Percentiles rank a stretch among this genome's conserved stretches.
Evolutionary conservation across 2,329 filamentous ascomycete species (phyloP).

Genomic region (Nemania diffusa): DNA sequence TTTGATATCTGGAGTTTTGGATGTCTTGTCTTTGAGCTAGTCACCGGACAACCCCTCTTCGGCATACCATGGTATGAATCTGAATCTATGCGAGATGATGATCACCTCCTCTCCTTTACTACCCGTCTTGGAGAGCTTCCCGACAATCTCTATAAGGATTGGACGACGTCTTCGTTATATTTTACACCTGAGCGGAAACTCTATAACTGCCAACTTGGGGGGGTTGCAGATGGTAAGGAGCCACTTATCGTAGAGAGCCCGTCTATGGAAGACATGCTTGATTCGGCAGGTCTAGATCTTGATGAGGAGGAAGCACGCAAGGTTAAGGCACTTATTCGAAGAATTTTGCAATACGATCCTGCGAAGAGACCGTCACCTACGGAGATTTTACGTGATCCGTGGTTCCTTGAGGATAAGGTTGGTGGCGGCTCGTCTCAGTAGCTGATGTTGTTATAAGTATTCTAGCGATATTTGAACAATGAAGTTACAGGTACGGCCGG

Average conservation of each 20-base stretch:
- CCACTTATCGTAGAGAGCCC: slow-evolving; percentile 41
- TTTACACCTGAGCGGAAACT: slow-evolving; percentile 43
- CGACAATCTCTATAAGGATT: slow-evolving; percentile 28
- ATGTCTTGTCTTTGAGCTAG: slow-evolving; percentile 48
- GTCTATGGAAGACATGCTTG: slow-evolving; percentile 46
- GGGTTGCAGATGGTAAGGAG: slow-evolving; percentile 36
- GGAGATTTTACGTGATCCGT: slow-evolving; percentile 48
- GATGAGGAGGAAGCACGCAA: slow-evolving; percentile 41
- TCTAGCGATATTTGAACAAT: too few species aligned
- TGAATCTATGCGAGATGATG: slow-evolving; percentile 36
- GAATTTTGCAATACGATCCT: slow-evolving; percentile 49
- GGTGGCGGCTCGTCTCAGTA: slow-evolving; percentile 5
- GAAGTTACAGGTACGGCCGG: too few species aligned
- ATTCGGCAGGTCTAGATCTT: slow-evolving; percentile 40
- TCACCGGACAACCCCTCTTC: slow-evolving; percentile 47
- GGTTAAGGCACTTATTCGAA: slow-evolving; percentile 45
- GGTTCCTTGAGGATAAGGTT: slow-evolving; percentile 41
- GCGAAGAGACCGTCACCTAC: slow-evolving; percentile 44
- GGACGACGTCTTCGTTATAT: slow-evolving; percentile 44
- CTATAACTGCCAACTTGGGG: slow-evolving; percentile 45
- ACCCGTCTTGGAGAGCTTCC: slow-evolving; percentile 37
- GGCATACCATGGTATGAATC: slow-evolving; percentile 36
- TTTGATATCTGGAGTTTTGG: slow-evolving; percentile 50
- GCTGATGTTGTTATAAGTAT: neutral
- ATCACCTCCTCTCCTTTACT: slow-evolving; percentile 24